A percentile compares a stretch with the other conserved stretches of the same genome.
Conservation (phyloP, 2,329 filamentous ascomycete species). For the Pseudogymnoascus sp. region DNA sequence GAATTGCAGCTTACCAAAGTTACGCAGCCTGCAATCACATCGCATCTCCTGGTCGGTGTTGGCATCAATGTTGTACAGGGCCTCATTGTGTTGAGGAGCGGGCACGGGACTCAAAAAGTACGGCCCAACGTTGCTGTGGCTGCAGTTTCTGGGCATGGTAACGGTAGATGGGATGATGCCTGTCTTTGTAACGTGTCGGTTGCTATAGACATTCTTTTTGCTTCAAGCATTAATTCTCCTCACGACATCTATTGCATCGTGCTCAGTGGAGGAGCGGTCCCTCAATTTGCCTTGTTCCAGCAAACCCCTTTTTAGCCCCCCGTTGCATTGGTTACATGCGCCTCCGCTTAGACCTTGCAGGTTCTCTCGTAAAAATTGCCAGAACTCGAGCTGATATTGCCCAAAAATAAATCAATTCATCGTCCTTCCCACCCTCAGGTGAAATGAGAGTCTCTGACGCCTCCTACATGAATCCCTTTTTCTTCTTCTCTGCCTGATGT, state of each 20-base stretch:
- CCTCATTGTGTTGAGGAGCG: not conserved
- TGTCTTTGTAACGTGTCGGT: not conserved
- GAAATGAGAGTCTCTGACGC: not conserved
- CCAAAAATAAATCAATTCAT: not conserved
- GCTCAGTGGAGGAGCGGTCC: not conserved
- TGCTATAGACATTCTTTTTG: not conserved
- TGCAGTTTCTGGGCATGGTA: not conserved
- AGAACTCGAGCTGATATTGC: not conserved
- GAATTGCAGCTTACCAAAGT: not conserved
- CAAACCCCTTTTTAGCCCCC: not conserved
- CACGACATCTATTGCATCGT: not conserved
- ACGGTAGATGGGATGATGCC: not conserved
- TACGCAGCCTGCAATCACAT: not conserved
- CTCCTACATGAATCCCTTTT: not conserved
- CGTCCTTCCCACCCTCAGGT: not conserved
- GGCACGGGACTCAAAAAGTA: not conserved
- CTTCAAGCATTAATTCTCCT: not conserved
- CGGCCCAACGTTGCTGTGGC: not conserved
- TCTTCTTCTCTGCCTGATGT: not conserved
- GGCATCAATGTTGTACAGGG: not conserved
- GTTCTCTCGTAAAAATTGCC: not conserved
- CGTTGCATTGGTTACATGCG: not conserved
- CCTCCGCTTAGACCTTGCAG: too few species aligned
- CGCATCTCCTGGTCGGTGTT: not conserved
- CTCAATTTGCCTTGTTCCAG: not conserved